These are phyloP conservation scores for Schizophyllum amplum DNA, from an alignment of 1,284 basidiomycete species.

Conservation along the genomic window DNA sequence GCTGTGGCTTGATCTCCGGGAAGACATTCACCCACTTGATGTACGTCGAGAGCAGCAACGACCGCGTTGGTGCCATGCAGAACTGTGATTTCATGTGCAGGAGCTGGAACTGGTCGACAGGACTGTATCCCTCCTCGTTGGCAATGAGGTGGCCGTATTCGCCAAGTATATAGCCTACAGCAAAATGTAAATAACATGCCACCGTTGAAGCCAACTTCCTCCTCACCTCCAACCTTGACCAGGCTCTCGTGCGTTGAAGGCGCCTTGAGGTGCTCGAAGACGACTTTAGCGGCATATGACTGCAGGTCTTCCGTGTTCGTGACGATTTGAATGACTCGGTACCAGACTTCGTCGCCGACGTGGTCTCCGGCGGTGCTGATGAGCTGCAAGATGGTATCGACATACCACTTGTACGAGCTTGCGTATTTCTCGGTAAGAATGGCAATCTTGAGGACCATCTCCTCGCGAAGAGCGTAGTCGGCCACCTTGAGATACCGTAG, in stretches of 20 bases:
- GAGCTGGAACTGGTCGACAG: constrained; percentile 91
- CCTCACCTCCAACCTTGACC: constrained; percentile 88
- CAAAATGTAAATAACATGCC: constrained; percentile 6
- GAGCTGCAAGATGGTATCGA: constrained; percentile 91
- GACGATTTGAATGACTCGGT: constrained; percentile 96
- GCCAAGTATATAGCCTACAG: constrained; percentile 85
- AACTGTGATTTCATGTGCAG: constrained; percentile 95
- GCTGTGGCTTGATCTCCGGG: constrained; percentile 94
- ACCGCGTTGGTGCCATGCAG: constrained; percentile 87
- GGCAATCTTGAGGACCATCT: constrained; percentile 98
- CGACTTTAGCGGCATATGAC: constrained; percentile 90
- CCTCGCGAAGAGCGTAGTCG: constrained; percentile 92
- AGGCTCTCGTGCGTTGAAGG: constrained; percentile 94
- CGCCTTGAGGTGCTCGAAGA: constrained; percentile 84
- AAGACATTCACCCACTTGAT: constrained; percentile 99
- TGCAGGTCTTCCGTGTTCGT: constrained; percentile 98
- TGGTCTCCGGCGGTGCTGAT: constrained; percentile 97
- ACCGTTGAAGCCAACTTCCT: background rate
- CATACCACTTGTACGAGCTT: constrained; percentile 91
- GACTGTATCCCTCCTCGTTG: constrained; percentile 89
- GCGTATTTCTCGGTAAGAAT: constrained; percentile 98
- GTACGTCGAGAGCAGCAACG: constrained; percentile 92
- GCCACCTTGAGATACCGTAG: constrained; percentile 89
- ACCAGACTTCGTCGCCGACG: constrained; percentile 99
- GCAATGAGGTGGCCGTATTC: constrained; percentile 98